Conservation (phyloP, 2,329 filamentous ascomycete genomes). For the Fusarium floridanum region DNA sequence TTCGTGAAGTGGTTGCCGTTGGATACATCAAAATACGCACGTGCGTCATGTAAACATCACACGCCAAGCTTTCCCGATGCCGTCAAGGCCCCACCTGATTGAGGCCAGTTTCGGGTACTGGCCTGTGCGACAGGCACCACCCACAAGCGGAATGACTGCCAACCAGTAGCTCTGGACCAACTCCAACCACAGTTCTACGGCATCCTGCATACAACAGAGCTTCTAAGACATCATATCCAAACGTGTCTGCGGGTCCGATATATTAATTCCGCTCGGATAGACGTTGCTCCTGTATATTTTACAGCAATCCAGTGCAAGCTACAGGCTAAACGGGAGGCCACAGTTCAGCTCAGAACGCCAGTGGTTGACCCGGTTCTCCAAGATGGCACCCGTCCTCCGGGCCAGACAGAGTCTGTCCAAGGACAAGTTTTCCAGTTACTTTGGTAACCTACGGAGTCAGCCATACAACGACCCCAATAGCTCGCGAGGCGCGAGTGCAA, state of each 20-base stretch:
- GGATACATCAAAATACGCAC: slow-evolving; percentile 27
- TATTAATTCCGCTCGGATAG: neutral
- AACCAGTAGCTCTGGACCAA: slow-evolving; percentile 14
- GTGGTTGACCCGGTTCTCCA: neutral
- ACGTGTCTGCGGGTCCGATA: neutral
- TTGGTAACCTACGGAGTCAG: slow-evolving; percentile 77
- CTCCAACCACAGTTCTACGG: slow-evolving; percentile 19
- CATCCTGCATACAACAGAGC: slow-evolving; percentile 12
- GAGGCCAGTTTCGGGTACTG: slow-evolving; percentile 23
- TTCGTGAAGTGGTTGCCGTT: slow-evolving; percentile 34
- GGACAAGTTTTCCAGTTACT: slow-evolving; percentile 75
- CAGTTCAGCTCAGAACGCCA: neutral
- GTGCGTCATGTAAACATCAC: slow-evolving; percentile 16
- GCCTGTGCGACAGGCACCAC: slow-evolving; percentile 27
- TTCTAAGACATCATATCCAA: slow-evolving; percentile 5
- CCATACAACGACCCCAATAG: slow-evolving; percentile 74
- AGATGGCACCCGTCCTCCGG: slow-evolving; percentile 59
- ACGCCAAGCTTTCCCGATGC: slow-evolving; percentile 17
- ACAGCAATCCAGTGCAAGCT: neutral
- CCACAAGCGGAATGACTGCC: slow-evolving; percentile 7
- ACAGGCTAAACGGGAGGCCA: neutral
- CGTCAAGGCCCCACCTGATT: slow-evolving; percentile 22
- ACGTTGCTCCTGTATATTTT: neutral
- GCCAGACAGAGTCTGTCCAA: slow-evolving; percentile 72
- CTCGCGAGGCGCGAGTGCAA: slow-evolving; percentile 65